Evolutionary conservation across 768 basidiomycete species (phyloP).

Genomic region (Baorangia bicolor): DNA sequence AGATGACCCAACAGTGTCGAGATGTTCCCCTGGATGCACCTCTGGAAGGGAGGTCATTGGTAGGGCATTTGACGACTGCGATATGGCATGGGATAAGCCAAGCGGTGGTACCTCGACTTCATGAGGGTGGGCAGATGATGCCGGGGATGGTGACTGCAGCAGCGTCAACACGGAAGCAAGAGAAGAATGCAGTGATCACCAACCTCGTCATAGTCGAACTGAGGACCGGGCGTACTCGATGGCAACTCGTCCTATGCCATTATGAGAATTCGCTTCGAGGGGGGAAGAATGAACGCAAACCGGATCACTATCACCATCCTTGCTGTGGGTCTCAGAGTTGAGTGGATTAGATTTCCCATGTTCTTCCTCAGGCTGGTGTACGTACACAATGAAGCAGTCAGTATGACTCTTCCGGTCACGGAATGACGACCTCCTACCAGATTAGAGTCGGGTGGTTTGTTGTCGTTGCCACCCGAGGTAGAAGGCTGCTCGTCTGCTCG

Average conservation of each 20-base stretch:
- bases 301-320: too few relatives aligned
- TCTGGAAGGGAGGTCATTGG: neutral
- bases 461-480: too few relatives aligned
- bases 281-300: neutral
- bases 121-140: neutral
- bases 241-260: neutral
- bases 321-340: neutral
- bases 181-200: neutral
- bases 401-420: too few relatives aligned
- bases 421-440: too few relatives aligned
- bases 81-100: neutral
- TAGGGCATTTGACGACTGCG: neutral
- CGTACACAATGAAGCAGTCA: too few relatives aligned
- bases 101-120: neutral
- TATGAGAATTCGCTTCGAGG: neutral
- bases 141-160: neutral
- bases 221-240: neutral
- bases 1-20: neutral
- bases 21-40: neutral
- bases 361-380: too few relatives aligned
- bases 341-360: neutral
- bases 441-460: too few relatives aligned
- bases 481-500: too few relatives aligned
- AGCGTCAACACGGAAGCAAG: neutral
- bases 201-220: neutral